A percentile compares a stretch with the other conserved stretches of the same genome.
phyloP scores from a whole-genome alignment of 257 asterid species.

The Penstemon barbatus region DNA sequence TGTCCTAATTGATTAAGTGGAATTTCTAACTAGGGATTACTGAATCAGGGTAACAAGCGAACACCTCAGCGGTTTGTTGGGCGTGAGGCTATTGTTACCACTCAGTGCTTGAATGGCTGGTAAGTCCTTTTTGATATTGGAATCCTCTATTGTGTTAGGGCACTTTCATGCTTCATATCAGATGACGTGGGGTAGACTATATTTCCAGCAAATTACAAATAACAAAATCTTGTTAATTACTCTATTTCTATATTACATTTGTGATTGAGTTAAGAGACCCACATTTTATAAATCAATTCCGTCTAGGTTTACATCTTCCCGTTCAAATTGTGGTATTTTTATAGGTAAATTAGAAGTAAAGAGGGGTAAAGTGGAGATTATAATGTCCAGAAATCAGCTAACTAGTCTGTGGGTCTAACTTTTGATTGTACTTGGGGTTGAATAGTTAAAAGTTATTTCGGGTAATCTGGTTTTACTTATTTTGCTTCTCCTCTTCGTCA shows the following conservation, averaged over 20 bases:
- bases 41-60: conserved; percentile 93
- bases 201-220: too few species aligned
- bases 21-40: conserved; percentile 33
- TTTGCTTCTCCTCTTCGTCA: not conserved
- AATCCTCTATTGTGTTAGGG: not conserved
- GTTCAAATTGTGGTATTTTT: not conserved
- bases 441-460: not conserved
- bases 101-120: conserved; percentile 98
- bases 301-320: too few species aligned
- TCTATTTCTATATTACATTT: too few species aligned
- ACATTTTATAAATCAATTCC: too few species aligned
- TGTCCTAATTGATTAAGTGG: conserved; percentile 29
- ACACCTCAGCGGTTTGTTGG: conserved; percentile 95
- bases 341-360: not conserved
- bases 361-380: not conserved
- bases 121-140: conserved; percentile 32
- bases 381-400: too few species aligned
- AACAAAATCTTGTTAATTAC: too few species aligned
- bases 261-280: too few species aligned
- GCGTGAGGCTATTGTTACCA: conserved; percentile 89
- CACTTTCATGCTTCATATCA: too few species aligned
- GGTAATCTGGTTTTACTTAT: not conserved
- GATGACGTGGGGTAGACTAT: too few species aligned
- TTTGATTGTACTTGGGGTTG: not conserved
- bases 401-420: too few species aligned